Evolutionary conservation across 306 rosid species (phyloP).

Genomic region (Prosopis cineraria): DNA sequence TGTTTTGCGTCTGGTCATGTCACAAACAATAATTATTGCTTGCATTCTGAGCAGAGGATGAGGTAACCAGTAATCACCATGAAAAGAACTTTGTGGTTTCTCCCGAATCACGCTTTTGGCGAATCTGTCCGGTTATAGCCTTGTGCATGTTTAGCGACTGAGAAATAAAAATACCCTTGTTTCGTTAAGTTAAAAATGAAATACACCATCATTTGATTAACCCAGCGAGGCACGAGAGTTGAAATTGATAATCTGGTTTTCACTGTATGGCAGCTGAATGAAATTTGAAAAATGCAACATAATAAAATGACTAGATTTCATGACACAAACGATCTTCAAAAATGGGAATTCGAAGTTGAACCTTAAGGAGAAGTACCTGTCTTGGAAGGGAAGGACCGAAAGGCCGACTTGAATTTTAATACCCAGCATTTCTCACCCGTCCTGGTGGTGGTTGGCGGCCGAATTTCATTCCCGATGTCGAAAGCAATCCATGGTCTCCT

Average conservation of each 20-base stretch:
- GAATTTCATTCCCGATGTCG: slow-evolving; percentile 32
- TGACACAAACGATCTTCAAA: background rate
- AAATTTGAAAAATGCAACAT: background rate
- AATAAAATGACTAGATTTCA: background rate
- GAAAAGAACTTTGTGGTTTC: background rate
- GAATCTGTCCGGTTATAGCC: too few species aligned
- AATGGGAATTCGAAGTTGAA: background rate
- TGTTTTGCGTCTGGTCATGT: background rate
- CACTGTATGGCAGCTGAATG: background rate
- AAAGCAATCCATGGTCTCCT: slow-evolving; percentile 55
- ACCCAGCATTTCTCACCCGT: background rate
- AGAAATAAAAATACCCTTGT: background rate
- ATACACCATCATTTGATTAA: too few species aligned
- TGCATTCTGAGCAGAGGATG: background rate
- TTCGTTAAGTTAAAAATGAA: too few species aligned
- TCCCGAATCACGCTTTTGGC: background rate
- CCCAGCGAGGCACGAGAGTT: too few species aligned
- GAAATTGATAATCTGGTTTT: background rate
- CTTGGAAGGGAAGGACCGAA: background rate
- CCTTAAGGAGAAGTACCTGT: background rate
- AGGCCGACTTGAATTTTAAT: background rate
- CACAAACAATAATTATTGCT: too few species aligned
- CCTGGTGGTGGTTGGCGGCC: slow-evolving; percentile 1
- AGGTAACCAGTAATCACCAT: background rate
- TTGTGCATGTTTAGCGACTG: background rate